phyloP scores from a whole-genome alignment of 495 filamentous ascomycete genomes.

The Lasiosphaeris hirsuta region DNA sequence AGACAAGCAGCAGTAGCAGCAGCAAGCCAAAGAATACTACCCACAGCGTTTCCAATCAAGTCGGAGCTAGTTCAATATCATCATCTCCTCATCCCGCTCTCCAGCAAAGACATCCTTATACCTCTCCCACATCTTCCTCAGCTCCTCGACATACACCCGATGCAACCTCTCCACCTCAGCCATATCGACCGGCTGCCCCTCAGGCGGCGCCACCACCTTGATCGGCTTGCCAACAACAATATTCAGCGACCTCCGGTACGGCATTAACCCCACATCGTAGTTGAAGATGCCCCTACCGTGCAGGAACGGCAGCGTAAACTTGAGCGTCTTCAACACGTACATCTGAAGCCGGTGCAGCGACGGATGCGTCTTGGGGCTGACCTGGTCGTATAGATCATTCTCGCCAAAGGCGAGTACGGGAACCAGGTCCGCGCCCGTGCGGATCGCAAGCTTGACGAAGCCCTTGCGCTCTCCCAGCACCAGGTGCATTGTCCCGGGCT shows the following conservation, averaged over 20 bases:
- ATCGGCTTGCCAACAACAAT: conserved; percentile 84
- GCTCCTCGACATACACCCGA: conserved; percentile 69
- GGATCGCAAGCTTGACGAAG: conserved; percentile 88
- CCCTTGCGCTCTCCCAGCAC: conserved; percentile 82
- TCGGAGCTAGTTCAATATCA: conserved; percentile 62
- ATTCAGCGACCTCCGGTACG: conserved; percentile 82
- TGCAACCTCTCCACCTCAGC: conserved; percentile 80
- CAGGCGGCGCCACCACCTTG: conserved; percentile 46
- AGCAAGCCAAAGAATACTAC: no score
- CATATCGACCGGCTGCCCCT: conserved; percentile 54
- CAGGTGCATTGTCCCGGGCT: conserved; percentile 68
- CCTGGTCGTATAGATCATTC: conserved; percentile 92
- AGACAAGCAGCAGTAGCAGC: no score
- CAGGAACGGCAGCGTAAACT: conserved; percentile 90
- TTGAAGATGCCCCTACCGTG: conserved; percentile 94
- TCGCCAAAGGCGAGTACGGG: conserved; percentile 91
- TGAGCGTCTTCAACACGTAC: conserved; percentile 73
- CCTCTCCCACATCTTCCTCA: conserved; percentile 77
- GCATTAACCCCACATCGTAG: conserved; percentile 94
- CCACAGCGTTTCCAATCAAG: no score
- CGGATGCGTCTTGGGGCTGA: conserved; percentile 67
- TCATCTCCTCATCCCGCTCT: conserved; percentile 67
- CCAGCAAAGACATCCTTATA: conserved; percentile 84
- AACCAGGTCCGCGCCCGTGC: conserved; percentile 85
- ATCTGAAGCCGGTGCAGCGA: conserved; percentile 73